Conservation (phyloP, 164 flowering plant genomes). For the Liriodendron chinense region DNA sequence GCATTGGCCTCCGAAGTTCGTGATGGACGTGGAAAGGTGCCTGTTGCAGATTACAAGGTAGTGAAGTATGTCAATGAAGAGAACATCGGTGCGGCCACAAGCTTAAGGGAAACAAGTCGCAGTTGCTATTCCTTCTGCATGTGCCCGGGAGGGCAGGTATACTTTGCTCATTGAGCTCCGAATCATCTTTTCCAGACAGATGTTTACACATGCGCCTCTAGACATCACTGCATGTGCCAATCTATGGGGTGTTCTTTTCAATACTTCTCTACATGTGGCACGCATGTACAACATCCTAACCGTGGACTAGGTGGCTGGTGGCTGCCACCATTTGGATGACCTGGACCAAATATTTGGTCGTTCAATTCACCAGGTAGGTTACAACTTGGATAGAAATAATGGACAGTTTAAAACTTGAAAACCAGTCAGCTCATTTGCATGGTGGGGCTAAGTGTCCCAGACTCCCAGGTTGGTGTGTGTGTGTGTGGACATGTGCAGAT, state of each 20-base stretch:
- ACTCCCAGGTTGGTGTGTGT: too few species aligned
- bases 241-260: background rate
- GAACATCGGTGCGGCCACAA: constrained; percentile 19
- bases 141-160: constrained; percentile 99
- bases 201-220: background rate
- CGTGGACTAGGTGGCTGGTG: background rate
- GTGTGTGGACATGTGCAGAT: background rate
- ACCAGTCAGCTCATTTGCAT: background rate
- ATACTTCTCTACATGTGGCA: background rate
- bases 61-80: constrained; percentile 53
- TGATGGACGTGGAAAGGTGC: constrained; percentile 87
- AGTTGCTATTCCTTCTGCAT: constrained; percentile 99
- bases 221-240: background rate
- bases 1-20: constrained; percentile 65
- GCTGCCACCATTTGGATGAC: background rate
- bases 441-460: background rate
- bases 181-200: background rate
- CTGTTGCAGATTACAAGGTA: constrained; percentile 97
- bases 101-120: constrained; percentile 32
- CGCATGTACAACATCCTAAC: background rate
- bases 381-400: background rate
- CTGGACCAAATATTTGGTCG: background rate
- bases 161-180: background rate
- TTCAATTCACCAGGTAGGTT: background rate
- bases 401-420: background rate